These are phyloP conservation scores for Spiromastix sp. DNA, from an alignment of 2,329 filamentous ascomycete species.

Conservation along the genomic window DNA sequence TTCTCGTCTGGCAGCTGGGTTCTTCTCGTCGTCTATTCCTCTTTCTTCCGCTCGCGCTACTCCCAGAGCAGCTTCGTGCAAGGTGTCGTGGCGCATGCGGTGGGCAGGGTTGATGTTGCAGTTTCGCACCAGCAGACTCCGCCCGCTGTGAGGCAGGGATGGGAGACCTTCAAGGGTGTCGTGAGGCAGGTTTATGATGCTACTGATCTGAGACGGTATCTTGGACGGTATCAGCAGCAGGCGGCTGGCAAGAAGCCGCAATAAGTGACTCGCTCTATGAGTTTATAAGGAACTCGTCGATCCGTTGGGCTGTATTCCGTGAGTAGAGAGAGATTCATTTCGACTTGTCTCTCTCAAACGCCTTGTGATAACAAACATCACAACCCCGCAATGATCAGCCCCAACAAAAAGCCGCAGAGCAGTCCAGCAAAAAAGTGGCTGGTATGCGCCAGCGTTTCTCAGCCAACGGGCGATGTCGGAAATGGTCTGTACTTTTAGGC, in stretches of 20 bases:
- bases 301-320: no score
- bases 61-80: constrained; percentile 91
- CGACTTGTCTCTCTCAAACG: no score
- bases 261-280: constrained; percentile 26
- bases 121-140: constrained; percentile 81
- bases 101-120: constrained; percentile 66
- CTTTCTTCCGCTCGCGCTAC: constrained; percentile 84
- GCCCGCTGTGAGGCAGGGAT: constrained; percentile 65
- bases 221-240: constrained; percentile 34
- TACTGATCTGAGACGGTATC: constrained; percentile 69
- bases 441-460: no score
- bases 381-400: no score
- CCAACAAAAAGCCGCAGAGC: no score
- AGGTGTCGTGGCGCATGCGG: constrained; percentile 61
- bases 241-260: constrained; percentile 38
- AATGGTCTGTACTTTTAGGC: constrained; percentile 6
- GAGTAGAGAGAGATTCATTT: no score
- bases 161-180: constrained; percentile 66
- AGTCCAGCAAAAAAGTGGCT: no score
- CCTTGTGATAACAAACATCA: no score
- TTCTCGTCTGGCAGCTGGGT: constrained; percentile 92
- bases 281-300: no score
- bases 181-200: constrained; percentile 65
- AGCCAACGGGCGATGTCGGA: no score
- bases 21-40: constrained; percentile 72